Evolutionary conservation across 1,284 basidiomycete genomes (phyloP).

Genomic region (Papiliotrema fonsecae): DNA sequence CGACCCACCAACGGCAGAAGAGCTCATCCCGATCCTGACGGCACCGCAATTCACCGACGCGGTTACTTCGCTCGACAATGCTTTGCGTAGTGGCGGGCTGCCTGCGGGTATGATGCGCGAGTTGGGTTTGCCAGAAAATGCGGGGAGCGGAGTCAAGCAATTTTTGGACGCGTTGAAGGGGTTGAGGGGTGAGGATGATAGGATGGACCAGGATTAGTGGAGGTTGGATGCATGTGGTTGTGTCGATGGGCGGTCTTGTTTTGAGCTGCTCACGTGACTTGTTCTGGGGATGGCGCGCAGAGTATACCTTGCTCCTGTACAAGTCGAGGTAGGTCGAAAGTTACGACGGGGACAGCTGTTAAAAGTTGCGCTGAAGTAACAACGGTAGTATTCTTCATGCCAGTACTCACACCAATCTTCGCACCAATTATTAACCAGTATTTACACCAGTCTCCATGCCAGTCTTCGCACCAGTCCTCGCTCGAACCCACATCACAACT

Average conservation of each 20-base stretch:
- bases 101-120: conserved; percentile 42
- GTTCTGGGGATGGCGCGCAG: too few species aligned
- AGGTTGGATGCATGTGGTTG: not conserved
- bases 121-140: conserved; percentile 33
- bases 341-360: too few species aligned
- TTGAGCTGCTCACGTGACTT: too few species aligned
- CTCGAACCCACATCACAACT: too few species aligned
- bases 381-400: too few species aligned
- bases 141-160: conserved; percentile 34
- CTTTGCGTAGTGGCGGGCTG: conserved; percentile 40
- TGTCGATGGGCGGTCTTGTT: not conserved
- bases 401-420: too few species aligned
- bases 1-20: conserved; percentile 22
- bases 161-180: conserved; percentile 37
- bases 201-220: conserved; percentile 26
- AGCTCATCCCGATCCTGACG: conserved; percentile 39
- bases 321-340: too few species aligned
- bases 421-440: too few species aligned
- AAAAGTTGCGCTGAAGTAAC: too few species aligned
- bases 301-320: too few species aligned
- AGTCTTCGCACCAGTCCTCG: too few species aligned
- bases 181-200: conserved; percentile 19
- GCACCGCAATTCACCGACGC: conserved; percentile 45
- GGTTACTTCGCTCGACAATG: conserved; percentile 42
- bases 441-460: too few species aligned